Base-by-base conservation (phyloP, 345 rosid genomes). In the Citrus reticulata region DNA sequence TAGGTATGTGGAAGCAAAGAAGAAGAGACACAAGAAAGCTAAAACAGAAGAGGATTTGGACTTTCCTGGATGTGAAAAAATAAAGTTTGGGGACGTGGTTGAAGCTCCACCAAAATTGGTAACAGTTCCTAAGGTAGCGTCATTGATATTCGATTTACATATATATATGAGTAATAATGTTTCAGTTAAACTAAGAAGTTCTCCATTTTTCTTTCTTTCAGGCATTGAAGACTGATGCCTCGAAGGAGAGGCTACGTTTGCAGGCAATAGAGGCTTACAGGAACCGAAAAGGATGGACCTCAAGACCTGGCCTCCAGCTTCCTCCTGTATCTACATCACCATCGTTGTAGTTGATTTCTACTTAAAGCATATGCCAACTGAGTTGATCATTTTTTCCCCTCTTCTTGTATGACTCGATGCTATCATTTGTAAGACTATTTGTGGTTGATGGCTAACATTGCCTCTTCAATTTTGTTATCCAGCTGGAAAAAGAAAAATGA, bases 1-100 rank as follows among this genome's bases (percentile, higher is more conserved):
- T 68, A 93, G 98, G 88, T 87, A 87, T 81, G 75, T 88, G 86
- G 96, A 93, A 83, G 88, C 90, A 8, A 95, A 87, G 90, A 91
- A 95, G 83, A 88, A 87, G 59, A 92, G 92, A 57, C 88, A 81
- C 75, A 90, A 85, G 70, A 85, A 82, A 76, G 83, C 86, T 63
- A 83, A 78, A 77, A 77, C 78, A 7, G 88, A 87, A 75, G 93
- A 87, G 54, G 76, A 84, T 4, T 66, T 77, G 57, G 92, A 90
- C 74, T 93, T 96, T 67, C 97, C 95, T 0, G 91, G 91, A 72
- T 78, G 74, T 35, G 99, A 94, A 76, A 83, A 85, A 70, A 87
- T 96, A 14, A 78, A 79, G 80, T 96, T 96, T 77, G 99, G 99
- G 27, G 99, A 96, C 6, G 89, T 96, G 51, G 97, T 91, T 69